These are phyloP conservation scores for Lenwebbia sp. DNA, from an alignment of 345 rosid genomes.

Conservation along the genomic window DNA sequence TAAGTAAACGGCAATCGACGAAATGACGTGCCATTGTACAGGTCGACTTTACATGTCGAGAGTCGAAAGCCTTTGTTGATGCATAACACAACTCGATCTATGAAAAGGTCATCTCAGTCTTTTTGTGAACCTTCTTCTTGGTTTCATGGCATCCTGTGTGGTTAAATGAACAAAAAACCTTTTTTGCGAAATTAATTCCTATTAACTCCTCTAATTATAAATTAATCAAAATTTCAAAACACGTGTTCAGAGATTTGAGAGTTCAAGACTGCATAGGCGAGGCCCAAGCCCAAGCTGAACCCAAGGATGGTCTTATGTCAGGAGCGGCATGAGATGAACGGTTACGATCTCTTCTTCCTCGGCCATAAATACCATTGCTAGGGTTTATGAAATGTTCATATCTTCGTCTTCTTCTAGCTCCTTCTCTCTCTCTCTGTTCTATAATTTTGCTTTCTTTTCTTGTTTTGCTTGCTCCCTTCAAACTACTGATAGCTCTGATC, in stretches of 20 bases:
- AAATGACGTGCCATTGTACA: background rate
- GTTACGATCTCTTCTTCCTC: background rate
- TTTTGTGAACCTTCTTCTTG: background rate
- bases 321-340: background rate
- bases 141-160: background rate
- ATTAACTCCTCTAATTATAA: no score
- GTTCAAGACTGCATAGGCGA: background rate
- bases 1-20: background rate
- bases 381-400: background rate
- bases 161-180: background rate
- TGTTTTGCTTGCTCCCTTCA: background rate
- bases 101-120: background rate
- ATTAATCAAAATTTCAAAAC: no score
- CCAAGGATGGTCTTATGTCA: background rate
- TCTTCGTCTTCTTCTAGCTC: background rate
- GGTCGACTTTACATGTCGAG: background rate
- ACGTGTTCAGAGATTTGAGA: no score
- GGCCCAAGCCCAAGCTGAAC: background rate
- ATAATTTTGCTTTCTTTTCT: background rate
- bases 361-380: background rate
- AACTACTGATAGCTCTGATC: background rate
- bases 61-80: background rate
- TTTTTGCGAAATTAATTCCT: background rate
- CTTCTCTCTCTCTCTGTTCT: background rate
- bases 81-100: background rate